Conservation (phyloP, 495 filamentous ascomycete species). For the Aspergillus indologenus region DNA sequence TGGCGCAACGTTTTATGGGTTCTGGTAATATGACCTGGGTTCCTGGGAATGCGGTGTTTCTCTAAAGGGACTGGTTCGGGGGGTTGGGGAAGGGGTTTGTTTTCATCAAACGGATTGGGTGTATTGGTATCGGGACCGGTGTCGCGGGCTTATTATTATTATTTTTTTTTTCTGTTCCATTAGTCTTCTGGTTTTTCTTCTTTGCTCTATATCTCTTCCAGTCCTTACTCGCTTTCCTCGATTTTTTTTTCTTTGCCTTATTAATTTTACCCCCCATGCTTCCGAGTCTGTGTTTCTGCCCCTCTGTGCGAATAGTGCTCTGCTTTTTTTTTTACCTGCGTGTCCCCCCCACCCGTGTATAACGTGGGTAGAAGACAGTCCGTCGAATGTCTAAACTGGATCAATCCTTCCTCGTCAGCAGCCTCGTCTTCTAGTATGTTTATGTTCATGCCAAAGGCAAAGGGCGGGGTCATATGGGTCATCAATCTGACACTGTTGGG, state of each 20-base stretch:
- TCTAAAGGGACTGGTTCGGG: neutral
- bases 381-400: too few relatives aligned
- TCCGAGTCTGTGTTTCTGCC: neutral
- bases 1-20: neutral
- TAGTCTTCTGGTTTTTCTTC: conserved; percentile 5
- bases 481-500: too few relatives aligned
- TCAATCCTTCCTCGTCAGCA: too few relatives aligned
- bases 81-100: conserved; percentile 12
- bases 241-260: neutral
- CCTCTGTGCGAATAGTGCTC: neutral
- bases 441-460: too few relatives aligned
- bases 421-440: too few relatives aligned
- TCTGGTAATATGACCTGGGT: conserved; percentile 13
- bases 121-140: conserved; percentile 36
- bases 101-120: conserved; percentile 20
- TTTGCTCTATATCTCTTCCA: conserved; percentile 2
- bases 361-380: too few relatives aligned
- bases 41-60: conserved; percentile 35
- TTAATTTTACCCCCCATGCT: neutral
- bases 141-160: conserved; percentile 21
- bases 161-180: conserved; percentile 10
- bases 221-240: neutral
- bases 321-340: neutral
- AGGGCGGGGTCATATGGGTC: too few relatives aligned
- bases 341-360: too few relatives aligned